Base-by-base conservation (phyloP, 306 rosid species). In the Geum urbanum region DNA sequence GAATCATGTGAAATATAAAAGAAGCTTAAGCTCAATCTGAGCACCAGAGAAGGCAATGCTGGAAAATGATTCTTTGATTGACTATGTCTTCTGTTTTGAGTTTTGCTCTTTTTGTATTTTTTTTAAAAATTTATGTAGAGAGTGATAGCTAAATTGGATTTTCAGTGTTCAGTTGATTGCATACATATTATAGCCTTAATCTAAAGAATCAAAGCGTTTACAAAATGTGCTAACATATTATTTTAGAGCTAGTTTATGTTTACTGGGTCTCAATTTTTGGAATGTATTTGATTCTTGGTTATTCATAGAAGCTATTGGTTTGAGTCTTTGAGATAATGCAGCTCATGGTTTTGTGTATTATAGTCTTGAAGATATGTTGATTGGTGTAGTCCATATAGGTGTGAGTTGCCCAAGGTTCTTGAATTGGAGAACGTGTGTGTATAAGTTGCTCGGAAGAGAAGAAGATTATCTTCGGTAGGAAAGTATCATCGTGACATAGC, bases 291-390 rank as follows among this genome's bases (percentile, higher is more conserved):
- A 8, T 60, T 39, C 1, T 58, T 15, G 43, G 7, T 16, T 58
- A 13, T 14, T 7, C 2, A n/a, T n/a, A 8, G 15, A 27, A 27
- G 13, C 43, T 13, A 14, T 18, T 57, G 63, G 41, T 58, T 32
- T 58, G n/a, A n/a, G n/a, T n/a, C n/a, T n/a, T n/a, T n/a, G 44
- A 58, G 35, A 27, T 32, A 12, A 32, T 58, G 63, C 44, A 13
- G 19, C 6, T 46, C 45, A 8, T 46, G 13, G 51, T 0, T 41
- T 51, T 4, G 35, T 37, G n/a, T n/a, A n/a, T n/a, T n/a, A n/a
- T n/a, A n/a, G n/a, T n/a, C n/a, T n/a, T n/a, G n/a, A n/a, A 52
- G 72, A 52, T 52, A 18, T 52, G 50, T 39, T 68, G 72, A 68
- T 52, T 56, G 40, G 20, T 67, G 48, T 35, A 1, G 57, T 49